Percentiles rank a stretch among this genome's conserved stretches.
Evolutionary conservation across 75 land plant genomes (phyloP).

Genomic region (Pinus tabuliformis): DNA sequence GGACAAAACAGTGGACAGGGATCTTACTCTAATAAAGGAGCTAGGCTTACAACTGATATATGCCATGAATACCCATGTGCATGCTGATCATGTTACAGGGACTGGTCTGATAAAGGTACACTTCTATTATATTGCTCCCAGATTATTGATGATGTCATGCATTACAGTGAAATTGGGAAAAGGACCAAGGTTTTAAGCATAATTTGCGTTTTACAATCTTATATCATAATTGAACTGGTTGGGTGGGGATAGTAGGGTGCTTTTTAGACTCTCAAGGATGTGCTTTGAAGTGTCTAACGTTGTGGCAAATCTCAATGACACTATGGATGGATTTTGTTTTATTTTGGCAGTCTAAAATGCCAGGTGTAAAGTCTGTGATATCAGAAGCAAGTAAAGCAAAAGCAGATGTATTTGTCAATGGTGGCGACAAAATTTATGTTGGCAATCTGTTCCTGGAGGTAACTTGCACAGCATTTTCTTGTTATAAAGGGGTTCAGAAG

Average conservation of each 20-base stretch:
- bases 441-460: constrained; percentile 90
- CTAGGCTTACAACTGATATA: constrained; percentile 47
- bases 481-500: constrained; percentile 9
- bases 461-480: constrained; percentile 2
- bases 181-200: background rate
- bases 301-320: background rate
- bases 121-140: background rate
- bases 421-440: constrained; percentile 66
- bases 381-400: constrained; percentile 75
- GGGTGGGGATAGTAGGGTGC: background rate
- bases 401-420: constrained; percentile 72
- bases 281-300: background rate
- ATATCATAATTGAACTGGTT: background rate
- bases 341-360: constrained; percentile 53
- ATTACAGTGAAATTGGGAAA: no score
- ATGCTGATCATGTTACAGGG: constrained; percentile 61
- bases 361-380: constrained; percentile 72
- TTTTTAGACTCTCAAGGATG: background rate
- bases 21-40: constrained; percentile 39
- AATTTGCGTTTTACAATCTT: background rate
- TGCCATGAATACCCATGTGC: constrained; percentile 56
- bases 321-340: background rate
- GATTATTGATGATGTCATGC: background rate
- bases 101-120: constrained; percentile 49
- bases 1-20: constrained; percentile 51